These are phyloP conservation scores for Agarophyton chilense DNA, from an alignment of 23 red algal species.

Conservation along the genomic window DNA sequence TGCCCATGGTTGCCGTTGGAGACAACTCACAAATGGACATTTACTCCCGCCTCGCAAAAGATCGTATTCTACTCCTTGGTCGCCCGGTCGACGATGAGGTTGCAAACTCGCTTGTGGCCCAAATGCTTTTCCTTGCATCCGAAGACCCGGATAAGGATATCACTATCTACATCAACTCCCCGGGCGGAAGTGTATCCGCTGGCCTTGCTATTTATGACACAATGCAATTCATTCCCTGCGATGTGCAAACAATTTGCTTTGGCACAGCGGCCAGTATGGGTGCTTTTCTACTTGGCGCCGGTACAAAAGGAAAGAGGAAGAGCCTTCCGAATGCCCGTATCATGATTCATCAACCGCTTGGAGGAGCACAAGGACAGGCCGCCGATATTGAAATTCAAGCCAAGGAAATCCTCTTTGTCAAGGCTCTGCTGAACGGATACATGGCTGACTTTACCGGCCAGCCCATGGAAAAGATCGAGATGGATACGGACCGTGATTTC, in stretches of 20 bases:
- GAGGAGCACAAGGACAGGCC: conserved; percentile 92
- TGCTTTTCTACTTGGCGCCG: conserved; percentile 87
- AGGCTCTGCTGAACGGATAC: conserved; percentile 83
- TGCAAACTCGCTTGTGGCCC: conserved; percentile 89
- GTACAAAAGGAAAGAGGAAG: conserved; percentile 94
- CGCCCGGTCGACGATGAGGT: conserved; percentile 93
- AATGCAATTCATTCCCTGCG: conserved; percentile 94
- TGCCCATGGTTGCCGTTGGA: conserved; percentile 86
- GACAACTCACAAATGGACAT: conserved; percentile 95
- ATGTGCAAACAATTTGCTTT: conserved; percentile 93
- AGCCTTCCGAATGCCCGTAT: conserved; percentile 88
- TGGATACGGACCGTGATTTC: conserved; percentile 91
- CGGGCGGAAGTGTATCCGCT: conserved; percentile 84
- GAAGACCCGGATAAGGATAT: conserved; percentile 92
- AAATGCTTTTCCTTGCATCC: conserved; percentile 83
- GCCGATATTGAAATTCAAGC: conserved; percentile 97
- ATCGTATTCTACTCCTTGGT: conserved; percentile 90
- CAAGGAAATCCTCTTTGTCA: conserved; percentile 90
- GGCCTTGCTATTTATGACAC: conserved; percentile 92
- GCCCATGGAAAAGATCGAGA: conserved; percentile 83
- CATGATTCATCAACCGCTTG: conserved; percentile 97
- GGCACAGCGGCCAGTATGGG: conserved; percentile 91
- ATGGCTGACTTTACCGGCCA: conserved; percentile 94
- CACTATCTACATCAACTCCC: conserved; percentile 93
- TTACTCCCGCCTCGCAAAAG: conserved; percentile 91